Conservation (phyloP, 2,329 filamentous ascomycete species). For the Eutypa lata region DNA sequence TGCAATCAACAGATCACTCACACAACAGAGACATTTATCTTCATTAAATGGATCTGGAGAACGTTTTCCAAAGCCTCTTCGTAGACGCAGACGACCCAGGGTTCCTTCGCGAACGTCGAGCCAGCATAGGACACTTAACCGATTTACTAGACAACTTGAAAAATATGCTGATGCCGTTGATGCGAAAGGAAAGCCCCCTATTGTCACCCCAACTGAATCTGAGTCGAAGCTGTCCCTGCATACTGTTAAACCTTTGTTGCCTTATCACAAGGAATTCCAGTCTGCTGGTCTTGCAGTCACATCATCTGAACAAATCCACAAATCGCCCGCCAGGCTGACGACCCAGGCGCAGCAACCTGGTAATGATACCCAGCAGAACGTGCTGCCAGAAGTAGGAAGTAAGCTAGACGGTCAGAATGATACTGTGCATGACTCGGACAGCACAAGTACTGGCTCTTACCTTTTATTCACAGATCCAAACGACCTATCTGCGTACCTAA, state of each 20-base stretch:
- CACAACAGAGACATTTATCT: slow-evolving; percentile 42
- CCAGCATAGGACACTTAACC: slow-evolving; percentile 38
- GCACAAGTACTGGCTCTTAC: slow-evolving; percentile 19
- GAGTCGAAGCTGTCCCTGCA: slow-evolving; percentile 42
- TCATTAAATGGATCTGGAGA: slow-evolving; percentile 25
- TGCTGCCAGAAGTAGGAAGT: slow-evolving; percentile 10
- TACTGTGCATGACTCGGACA: slow-evolving; percentile 6
- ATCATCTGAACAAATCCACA: slow-evolving; percentile 41
- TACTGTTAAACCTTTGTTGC: slow-evolving; percentile 51
- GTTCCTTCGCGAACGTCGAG: slow-evolving; percentile 40
- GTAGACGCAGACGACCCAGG: slow-evolving; percentile 7
- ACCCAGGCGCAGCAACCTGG: slow-evolving; percentile 5
- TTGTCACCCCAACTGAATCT: slow-evolving; percentile 37
- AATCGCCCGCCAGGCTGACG: slow-evolving; percentile 13
- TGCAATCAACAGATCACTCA: slow-evolving; percentile 42
- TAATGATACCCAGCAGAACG: slow-evolving; percentile 12
- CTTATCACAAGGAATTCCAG: slow-evolving; percentile 51
- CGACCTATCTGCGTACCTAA: slow-evolving; percentile 9
- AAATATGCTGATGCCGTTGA: slow-evolving; percentile 38
- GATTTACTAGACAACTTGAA: slow-evolving; percentile 38
- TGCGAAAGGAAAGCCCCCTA: slow-evolving; percentile 33
- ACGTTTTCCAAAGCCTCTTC: neutral
- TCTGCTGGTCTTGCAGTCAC: slow-evolving; percentile 56
- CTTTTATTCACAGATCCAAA: slow-evolving; percentile 20
- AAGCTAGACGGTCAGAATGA: slow-evolving; percentile 16